Percentiles rank a stretch among this genome's conserved stretches.
Evolutionary conservation across 441 rosid genomes (phyloP).

Genomic region (Viola pubescens): DNA sequence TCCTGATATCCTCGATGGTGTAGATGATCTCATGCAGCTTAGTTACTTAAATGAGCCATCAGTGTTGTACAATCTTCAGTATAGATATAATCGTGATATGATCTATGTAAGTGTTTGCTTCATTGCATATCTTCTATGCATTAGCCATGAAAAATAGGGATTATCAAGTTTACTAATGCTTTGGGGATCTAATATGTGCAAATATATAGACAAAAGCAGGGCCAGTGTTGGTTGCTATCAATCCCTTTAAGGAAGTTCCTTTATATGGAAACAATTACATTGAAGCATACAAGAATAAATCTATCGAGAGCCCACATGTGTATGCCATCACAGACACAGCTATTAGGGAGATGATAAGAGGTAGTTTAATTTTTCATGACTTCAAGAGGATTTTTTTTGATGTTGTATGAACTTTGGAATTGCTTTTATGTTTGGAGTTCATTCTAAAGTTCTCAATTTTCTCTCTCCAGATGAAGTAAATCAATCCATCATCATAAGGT

Average conservation of each 20-base stretch:
- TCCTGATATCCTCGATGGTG: slow-evolving; percentile 99
- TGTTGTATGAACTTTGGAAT: slow-evolving; percentile 1
- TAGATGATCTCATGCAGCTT: slow-evolving; percentile 96
- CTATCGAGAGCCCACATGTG: slow-evolving; percentile 83
- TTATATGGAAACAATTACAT: slow-evolving; percentile 70
- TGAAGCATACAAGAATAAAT: slow-evolving; percentile 76
- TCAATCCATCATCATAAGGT: slow-evolving; percentile 99
- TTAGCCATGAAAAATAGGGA: not conserved
- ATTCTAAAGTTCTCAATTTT: slow-evolving; percentile 26
- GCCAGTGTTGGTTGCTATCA: slow-evolving; percentile 90
- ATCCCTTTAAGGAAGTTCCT: slow-evolving; percentile 90
- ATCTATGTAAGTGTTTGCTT: slow-evolving; percentile 69
- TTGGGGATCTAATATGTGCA: slow-evolving; percentile 17
- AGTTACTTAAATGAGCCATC: slow-evolving; percentile 97
- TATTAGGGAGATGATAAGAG: slow-evolving; percentile 94
- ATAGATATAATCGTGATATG: slow-evolving; percentile 80
- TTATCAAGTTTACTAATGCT: slow-evolving; percentile 10
- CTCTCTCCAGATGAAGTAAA: slow-evolving; percentile 86
- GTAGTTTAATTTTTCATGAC: slow-evolving; percentile 31
- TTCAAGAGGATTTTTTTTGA: slow-evolving; percentile 9
- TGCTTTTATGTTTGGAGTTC: slow-evolving; percentile 2
- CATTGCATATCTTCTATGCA: slow-evolving; percentile 14
- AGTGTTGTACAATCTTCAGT: slow-evolving; percentile 81
- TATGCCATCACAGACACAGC: slow-evolving; percentile 96
- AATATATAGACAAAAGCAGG: slow-evolving; percentile 88